phyloP scores from a whole-genome alignment of 2,329 filamentous ascomycete genomes.

The Ramichloridium luteum region DNA sequence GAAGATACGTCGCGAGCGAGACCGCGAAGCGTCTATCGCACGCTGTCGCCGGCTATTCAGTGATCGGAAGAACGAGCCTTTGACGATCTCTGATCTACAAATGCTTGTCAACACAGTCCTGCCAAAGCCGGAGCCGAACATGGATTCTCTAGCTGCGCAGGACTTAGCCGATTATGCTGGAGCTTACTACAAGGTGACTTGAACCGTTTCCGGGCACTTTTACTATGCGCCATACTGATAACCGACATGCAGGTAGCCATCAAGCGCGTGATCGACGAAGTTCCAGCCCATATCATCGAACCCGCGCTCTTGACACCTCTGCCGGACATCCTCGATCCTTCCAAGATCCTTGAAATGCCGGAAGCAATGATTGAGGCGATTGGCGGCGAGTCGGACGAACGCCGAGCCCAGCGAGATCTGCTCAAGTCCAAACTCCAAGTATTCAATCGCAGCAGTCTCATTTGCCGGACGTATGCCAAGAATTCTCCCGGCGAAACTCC shows the following conservation, averaged over 20 bases:
- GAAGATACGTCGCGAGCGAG: constrained; percentile 1
- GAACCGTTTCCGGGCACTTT: background rate
- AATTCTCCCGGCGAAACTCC: too few species aligned
- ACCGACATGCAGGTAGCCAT: constrained; percentile 5
- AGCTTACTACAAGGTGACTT: constrained; percentile 6
- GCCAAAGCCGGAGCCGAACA: constrained; percentile 2
- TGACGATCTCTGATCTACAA: background rate
- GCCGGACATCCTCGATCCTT: constrained; percentile 4
- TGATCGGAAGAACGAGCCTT: background rate
- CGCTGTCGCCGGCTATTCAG: constrained; percentile 1
- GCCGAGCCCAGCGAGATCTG: constrained; percentile 3
- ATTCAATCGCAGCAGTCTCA: constrained; percentile 7
- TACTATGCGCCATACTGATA: background rate
- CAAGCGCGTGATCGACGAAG: constrained; percentile 6
- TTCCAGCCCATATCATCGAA: constrained; percentile 6
- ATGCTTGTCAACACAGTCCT: constrained; percentile 2
- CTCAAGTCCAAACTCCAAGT: constrained; percentile 6
- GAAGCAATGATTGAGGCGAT: constrained; percentile 4
- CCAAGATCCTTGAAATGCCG: constrained; percentile 6
- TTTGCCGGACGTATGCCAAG: constrained; percentile 6
- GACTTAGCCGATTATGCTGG: constrained; percentile 5
- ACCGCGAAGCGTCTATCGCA: background rate
- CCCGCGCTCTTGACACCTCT: constrained; percentile 3
- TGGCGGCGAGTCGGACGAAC: constrained; percentile 4
- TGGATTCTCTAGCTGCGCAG: constrained; percentile 7